Base-by-base conservation (phyloP, 2,329 filamentous ascomycete genomes). In the Lachnellula occidentalis region DNA sequence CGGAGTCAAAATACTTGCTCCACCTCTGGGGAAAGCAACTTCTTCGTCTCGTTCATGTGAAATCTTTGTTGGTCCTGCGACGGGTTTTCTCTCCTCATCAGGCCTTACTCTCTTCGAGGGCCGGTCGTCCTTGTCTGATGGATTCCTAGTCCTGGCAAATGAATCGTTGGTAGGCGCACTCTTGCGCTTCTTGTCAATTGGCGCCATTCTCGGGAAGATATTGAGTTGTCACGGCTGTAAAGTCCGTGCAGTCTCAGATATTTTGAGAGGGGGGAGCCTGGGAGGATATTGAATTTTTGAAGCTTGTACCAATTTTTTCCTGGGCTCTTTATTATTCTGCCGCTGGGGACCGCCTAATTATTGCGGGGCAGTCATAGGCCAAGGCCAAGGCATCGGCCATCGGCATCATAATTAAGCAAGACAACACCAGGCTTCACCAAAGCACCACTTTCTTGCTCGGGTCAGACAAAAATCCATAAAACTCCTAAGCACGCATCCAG, bases 21-120 rank as follows among this genome's bases (percentile, higher is more conserved):
- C 95, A 53, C 94, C 94, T 78, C 94, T 84, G 62, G 94, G 92
- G 66, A 99, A 99, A 45, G 92, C 79, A 34, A 86, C 85, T 69
- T 96, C 94, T 62, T 97, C 94, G 61, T 94, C 87, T 70, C 79
- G 83, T 67, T 37, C 78, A 77, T 52, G 80, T 68, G 31, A 74
- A 50, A 70, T 61, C 55, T 70, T 68, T 24, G 65, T 65, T 27
- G 60, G 42, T 41, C 49, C 57, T 22, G 56, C 8, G 12, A 22
- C 21, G 21, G 43, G 27, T 27, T 24, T 54, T 45, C 55, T 53
- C 43, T 47, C 58, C 36, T 65, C 63, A 15, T 63, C 64, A 27
- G 60, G 58, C 52, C 63, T 61, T n/a, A 56, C 51, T 61, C 64
- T 60, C 56, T 68, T 69, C 45, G 61, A 58, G 34, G 66, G 65